These are phyloP conservation scores for Amaranthus hypochondriacus DNA, from an alignment of 148 eudicot genomes.

Conservation along the genomic window DNA sequence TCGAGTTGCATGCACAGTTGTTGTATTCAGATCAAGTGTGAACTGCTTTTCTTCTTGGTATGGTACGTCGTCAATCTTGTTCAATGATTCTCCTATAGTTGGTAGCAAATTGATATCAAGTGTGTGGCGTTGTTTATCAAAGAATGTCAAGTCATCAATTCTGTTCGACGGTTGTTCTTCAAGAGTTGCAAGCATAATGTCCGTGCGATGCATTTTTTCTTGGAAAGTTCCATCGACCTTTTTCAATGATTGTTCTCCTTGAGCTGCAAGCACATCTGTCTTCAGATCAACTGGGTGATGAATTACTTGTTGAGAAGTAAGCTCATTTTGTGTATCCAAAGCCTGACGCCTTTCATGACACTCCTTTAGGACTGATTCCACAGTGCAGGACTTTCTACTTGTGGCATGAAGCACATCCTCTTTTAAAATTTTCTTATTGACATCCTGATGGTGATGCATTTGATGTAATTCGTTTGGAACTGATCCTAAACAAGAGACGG, in stretches of 20 bases:
- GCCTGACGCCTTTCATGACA: constrained; percentile 1
- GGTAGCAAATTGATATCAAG: constrained; percentile 11
- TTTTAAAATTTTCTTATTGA: neutral
- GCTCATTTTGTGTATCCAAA: constrained; percentile 11
- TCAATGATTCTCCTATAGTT: constrained; percentile 1
- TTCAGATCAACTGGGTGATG: neutral
- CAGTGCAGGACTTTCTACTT: constrained; percentile 17
- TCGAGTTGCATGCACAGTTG: neutral
- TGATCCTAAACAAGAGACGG: constrained; percentile 2
- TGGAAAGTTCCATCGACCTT: neutral
- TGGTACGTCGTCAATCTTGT: neutral
- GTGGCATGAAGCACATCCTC: constrained; percentile 34
- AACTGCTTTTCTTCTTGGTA: constrained; percentile 1
- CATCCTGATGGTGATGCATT: neutral
- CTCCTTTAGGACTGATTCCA: constrained; percentile 9
- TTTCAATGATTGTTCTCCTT: neutral
- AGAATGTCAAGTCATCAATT: neutral
- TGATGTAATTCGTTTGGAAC: constrained; percentile 12
- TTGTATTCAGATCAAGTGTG: constrained; percentile 1
- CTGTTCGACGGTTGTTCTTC: neutral
- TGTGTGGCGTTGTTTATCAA: neutral
- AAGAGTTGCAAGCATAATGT: neutral
- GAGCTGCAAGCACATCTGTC: neutral
- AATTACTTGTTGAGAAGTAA: constrained; percentile 6
- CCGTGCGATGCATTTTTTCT: neutral